These are phyloP conservation scores for Pleurotus cornucopiae DNA, from an alignment of 768 basidiomycete species.

Conservation along the genomic window DNA sequence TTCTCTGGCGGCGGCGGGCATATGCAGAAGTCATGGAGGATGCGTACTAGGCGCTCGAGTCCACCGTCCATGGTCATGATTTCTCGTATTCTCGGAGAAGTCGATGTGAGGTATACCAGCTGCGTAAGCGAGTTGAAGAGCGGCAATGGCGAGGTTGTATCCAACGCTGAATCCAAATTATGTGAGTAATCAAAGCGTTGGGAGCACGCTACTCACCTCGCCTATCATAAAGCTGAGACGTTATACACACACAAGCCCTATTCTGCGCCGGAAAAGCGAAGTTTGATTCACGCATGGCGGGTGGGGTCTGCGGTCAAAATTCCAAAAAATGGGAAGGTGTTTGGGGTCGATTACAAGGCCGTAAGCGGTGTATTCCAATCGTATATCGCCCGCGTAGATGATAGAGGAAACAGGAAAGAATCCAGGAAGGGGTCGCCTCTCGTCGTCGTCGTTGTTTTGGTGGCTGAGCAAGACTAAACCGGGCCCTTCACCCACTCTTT, in stretches of 20 bases:
- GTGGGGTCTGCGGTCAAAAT: not conserved
- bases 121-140: slow-evolving; percentile 94
- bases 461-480: slow-evolving; percentile 4
- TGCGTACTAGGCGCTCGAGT: slow-evolving; percentile 89
- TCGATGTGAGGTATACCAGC: slow-evolving; percentile 93
- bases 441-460: slow-evolving; percentile 3
- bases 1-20: slow-evolving; percentile 80
- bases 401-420: not conserved
- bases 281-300: slow-evolving; percentile 86
- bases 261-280: slow-evolving; percentile 94
- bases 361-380: not conserved
- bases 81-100: slow-evolving; percentile 95
- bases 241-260: slow-evolving; percentile 92
- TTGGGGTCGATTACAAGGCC: not conserved
- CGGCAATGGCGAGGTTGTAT: slow-evolving; percentile 55
- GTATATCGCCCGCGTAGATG: not conserved
- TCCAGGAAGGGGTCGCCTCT: slow-evolving; percentile 3
- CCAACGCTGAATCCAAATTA: slow-evolving; percentile 33
- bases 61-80: slow-evolving; percentile 98
- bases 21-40: slow-evolving; percentile 85
- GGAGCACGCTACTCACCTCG: slow-evolving; percentile 57
- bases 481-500: slow-evolving; percentile 5
- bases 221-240: slow-evolving; percentile 91
- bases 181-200: slow-evolving; percentile 9
- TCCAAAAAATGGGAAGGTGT: not conserved